These are phyloP conservation scores for Saitozyma sp. DNA, from an alignment of 768 basidiomycete genomes.

Conservation along the genomic window DNA sequence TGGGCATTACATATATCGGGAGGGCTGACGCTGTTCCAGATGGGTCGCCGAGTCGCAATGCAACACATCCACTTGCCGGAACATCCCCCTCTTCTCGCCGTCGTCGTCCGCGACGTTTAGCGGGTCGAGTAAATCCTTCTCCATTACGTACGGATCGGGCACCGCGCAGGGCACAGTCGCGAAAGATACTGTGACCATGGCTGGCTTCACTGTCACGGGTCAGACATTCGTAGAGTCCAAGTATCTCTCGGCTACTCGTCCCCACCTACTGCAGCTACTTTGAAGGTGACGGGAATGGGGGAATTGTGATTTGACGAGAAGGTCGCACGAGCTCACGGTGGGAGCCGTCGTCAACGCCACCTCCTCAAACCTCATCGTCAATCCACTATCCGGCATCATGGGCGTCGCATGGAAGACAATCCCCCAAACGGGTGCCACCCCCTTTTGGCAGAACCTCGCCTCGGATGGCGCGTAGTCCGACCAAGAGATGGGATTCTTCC, in stretches of 20 bases:
- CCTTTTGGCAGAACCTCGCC: slow-evolving; percentile 82
- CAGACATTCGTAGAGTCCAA: slow-evolving; percentile 66
- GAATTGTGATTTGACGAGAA: too few species aligned
- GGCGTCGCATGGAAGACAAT: slow-evolving; percentile 79
- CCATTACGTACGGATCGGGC: slow-evolving; percentile 66
- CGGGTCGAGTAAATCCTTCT: slow-evolving; percentile 38
- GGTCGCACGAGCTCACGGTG: too few species aligned
- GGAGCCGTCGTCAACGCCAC: slow-evolving; percentile 59
- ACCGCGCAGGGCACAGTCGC: slow-evolving; percentile 69
- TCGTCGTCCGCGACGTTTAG: slow-evolving; percentile 39
- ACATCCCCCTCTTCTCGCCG: slow-evolving; percentile 34
- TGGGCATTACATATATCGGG: too few species aligned
- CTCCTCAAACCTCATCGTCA: slow-evolving; percentile 62
- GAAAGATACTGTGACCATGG: slow-evolving; percentile 78
- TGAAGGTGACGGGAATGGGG: too few species aligned
- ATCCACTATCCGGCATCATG: slow-evolving; percentile 81
- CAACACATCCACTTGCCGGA: slow-evolving; percentile 56
- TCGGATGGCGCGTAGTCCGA: slow-evolving; percentile 63
- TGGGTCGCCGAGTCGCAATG: slow-evolving; percentile 64
- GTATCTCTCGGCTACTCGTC: too few species aligned
- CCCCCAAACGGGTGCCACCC: slow-evolving; percentile 67
- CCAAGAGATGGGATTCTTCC: slow-evolving; percentile 78
- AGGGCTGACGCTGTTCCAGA: slow-evolving; percentile 49
- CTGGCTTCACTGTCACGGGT: slow-evolving; percentile 74
- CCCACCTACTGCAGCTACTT: too few species aligned